Conservation (phyloP, 208 protist species). For the Vickermania spadyakhi region DNA sequence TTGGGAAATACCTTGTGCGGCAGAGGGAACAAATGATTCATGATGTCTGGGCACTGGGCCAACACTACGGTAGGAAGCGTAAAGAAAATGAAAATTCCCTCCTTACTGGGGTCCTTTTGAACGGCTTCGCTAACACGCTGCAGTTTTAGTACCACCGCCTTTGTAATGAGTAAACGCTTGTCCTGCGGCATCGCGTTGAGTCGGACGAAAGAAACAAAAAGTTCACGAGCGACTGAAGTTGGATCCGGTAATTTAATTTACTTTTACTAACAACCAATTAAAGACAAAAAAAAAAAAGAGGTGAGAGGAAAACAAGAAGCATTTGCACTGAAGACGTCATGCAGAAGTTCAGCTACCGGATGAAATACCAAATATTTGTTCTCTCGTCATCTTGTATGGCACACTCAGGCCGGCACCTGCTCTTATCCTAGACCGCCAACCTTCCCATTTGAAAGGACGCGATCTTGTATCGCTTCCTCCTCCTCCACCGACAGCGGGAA, state of each 20-base stretch:
- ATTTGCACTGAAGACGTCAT: no score
- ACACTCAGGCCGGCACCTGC: no score
- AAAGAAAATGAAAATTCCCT: conserved; percentile 70
- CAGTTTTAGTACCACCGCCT: conserved; percentile 77
- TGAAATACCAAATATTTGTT: no score
- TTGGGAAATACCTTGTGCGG: conserved; percentile 42
- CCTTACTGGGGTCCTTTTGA: conserved; percentile 12
- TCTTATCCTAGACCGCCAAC: no score
- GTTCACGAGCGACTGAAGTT: no score
- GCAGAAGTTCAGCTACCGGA: no score
- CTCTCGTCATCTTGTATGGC: no score
- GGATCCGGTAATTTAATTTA: no score
- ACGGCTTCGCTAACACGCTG: conserved; percentile 39
- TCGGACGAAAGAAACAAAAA: conserved; percentile 8
- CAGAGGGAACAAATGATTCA: conserved; percentile 35
- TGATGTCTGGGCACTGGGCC: conserved; percentile 51
- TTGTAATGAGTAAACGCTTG: conserved; percentile 80
- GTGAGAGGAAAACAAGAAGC: no score
- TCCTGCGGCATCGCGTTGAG: conserved; percentile 67
- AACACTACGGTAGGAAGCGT: conserved; percentile 50
- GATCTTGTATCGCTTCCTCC: not conserved
- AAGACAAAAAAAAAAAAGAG: no score
- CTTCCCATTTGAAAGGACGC: no score
- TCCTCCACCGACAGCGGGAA: conserved; percentile 7
- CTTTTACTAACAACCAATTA: no score